Evolutionary conservation across 2,329 filamentous ascomycete species (phyloP).

Genomic region (Monosporascus sp.): DNA sequence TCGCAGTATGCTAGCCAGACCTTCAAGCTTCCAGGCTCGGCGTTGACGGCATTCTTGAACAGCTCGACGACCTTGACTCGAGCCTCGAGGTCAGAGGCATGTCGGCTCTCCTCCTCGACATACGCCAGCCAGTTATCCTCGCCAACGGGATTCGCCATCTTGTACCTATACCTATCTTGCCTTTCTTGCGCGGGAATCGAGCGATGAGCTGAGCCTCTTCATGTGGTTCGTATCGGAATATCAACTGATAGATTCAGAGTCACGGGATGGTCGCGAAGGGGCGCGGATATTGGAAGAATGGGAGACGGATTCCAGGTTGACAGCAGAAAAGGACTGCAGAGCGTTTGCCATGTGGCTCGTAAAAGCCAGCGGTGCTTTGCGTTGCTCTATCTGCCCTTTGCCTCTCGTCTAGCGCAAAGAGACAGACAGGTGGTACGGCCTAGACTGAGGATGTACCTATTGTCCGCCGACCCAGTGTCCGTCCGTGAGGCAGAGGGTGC

Average conservation of each 20-base stretch:
- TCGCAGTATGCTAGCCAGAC: conserved; percentile 77
- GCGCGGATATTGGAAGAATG: not conserved
- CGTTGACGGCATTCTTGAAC: conserved; percentile 63
- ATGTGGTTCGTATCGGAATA: not conserved
- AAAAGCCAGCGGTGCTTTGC: not conserved
- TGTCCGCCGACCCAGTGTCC: too few relatives aligned
- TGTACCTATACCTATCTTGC: conserved; percentile 4
- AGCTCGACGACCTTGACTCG: conserved; percentile 67
- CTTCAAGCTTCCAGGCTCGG: conserved; percentile 68
- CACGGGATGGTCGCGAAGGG: not conserved
- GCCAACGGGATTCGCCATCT: conserved; percentile 57
- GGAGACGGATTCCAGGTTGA: not conserved
- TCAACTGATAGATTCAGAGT: not conserved
- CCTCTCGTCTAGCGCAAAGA: not conserved
- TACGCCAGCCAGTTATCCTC: conserved; percentile 76
- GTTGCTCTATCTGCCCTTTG: too few relatives aligned
- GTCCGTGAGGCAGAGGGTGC: too few relatives aligned
- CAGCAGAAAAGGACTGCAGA: not conserved
- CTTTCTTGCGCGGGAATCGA: not conserved
- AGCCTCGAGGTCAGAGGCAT: conserved; percentile 58
- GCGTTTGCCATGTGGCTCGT: not conserved
- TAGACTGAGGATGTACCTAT: too few relatives aligned
- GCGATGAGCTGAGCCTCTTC: not conserved
- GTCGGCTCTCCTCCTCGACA: conserved; percentile 64
- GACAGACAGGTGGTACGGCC: too few relatives aligned